phyloP scores from a whole-genome alignment of 768 basidiomycete genomes.

The Crucibulum laeve region DNA sequence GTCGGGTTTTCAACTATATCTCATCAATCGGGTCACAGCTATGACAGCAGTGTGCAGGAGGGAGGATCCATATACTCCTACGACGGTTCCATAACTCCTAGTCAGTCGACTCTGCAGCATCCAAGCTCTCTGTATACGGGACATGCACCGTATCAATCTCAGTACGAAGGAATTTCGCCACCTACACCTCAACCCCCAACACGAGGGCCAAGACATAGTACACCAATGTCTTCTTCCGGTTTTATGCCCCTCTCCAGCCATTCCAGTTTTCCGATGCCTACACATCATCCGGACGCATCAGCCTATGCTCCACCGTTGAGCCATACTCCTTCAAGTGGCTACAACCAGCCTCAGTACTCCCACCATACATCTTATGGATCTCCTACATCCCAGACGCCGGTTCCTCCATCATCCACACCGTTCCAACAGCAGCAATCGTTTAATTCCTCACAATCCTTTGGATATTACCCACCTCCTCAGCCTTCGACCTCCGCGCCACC shows the following conservation, averaged over 20 bases:
- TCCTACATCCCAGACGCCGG: constrained; percentile 26
- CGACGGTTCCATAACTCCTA: constrained; percentile 6
- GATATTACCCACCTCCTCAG: constrained; percentile 29
- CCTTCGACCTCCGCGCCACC: constrained; percentile 28
- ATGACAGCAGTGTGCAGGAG: background rate
- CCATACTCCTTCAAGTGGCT: constrained; percentile 33
- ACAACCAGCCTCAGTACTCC: constrained; percentile 34
- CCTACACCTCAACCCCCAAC: constrained; percentile 29
- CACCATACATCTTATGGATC: constrained; percentile 19
- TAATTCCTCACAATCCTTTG: constrained; percentile 22
- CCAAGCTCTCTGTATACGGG: constrained; percentile 12
- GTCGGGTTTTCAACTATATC: too few species aligned
- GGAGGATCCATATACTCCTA: constrained; percentile 23
- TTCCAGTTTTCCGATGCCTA: constrained; percentile 28
- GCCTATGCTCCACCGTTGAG: constrained; percentile 34
- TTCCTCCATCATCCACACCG: constrained; percentile 24
- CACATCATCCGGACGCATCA: constrained; percentile 31
- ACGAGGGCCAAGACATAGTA: constrained; percentile 60
- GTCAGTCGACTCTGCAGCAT: background rate
- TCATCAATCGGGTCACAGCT: background rate
- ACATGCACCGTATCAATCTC: constrained; percentile 35
- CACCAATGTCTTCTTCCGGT: constrained; percentile 64
- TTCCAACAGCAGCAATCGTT: constrained; percentile 36
- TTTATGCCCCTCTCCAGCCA: constrained; percentile 54
- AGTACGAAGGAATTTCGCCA: constrained; percentile 28